Conservation (phyloP, 345 rosid species). For the Anastatica hierochuntica region DNA sequence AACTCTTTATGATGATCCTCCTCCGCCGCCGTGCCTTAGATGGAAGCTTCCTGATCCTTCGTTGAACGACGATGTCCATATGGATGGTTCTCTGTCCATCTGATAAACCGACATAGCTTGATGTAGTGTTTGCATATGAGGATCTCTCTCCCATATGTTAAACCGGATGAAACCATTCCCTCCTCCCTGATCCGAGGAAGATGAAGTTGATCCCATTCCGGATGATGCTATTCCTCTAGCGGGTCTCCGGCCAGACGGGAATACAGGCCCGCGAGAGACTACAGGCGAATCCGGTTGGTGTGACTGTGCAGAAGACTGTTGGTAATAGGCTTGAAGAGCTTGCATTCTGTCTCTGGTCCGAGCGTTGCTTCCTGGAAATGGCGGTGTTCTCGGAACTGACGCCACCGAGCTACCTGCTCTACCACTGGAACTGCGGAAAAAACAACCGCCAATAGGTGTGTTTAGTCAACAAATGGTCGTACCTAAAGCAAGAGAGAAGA, state of each 20-base stretch:
- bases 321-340: slow-evolving; percentile 93
- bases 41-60: slow-evolving; percentile 49
- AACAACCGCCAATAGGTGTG: neutral
- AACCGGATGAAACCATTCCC: slow-evolving; percentile 59
- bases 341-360: slow-evolving; percentile 77
- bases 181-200: slow-evolving; percentile 58
- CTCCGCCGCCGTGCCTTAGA: slow-evolving; percentile 66
- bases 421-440: slow-evolving; percentile 45
- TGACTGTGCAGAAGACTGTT: slow-evolving; percentile 36
- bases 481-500: neutral
- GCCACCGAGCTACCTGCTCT: slow-evolving; percentile 64
- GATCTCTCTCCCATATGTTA: slow-evolving; percentile 76
- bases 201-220: slow-evolving; percentile 47
- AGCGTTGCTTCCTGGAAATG: slow-evolving; percentile 84
- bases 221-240: slow-evolving; percentile 37
- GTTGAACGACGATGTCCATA: slow-evolving; percentile 46
- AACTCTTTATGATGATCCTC: slow-evolving; percentile 33
- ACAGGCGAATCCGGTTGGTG: slow-evolving; percentile 49
- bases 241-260: slow-evolving; percentile 44
- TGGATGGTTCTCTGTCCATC: slow-evolving; percentile 45
- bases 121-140: slow-evolving; percentile 23
- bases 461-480: neutral
- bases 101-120: slow-evolving; percentile 43
- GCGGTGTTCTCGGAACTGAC: slow-evolving; percentile 53
- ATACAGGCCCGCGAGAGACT: slow-evolving; percentile 41